Conservation (phyloP, 345 rosid species). For the Crucihimalaya himalaica region DNA sequence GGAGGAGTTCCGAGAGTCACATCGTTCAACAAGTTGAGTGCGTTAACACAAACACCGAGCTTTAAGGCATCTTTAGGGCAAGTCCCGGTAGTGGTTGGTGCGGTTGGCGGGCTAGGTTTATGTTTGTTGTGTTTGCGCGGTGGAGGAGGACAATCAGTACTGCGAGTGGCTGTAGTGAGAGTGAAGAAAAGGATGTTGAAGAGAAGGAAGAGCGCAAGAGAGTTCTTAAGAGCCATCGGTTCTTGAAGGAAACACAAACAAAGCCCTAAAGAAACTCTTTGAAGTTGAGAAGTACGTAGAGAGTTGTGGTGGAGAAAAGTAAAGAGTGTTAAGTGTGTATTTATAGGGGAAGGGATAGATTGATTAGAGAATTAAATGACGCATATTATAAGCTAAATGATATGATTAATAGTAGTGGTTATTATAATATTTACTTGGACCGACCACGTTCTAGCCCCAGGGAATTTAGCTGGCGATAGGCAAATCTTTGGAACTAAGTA, state of each 20-base stretch:
- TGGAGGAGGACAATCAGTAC: constrained; percentile 49
- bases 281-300: constrained; percentile 15
- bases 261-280: constrained; percentile 15
- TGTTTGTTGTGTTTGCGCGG: constrained; percentile 37
- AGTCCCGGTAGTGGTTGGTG: constrained; percentile 23
- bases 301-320: constrained; percentile 28
- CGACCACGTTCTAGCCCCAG: constrained; percentile 31
- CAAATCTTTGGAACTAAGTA: constrained; percentile 15
- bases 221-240: constrained; percentile 49
- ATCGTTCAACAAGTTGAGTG: constrained; percentile 42
- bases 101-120: constrained; percentile 34
- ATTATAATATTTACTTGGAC: constrained; percentile 17
- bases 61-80: constrained; percentile 52
- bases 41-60: constrained; percentile 47
- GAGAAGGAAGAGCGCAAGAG: constrained; percentile 54
- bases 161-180: constrained; percentile 49
- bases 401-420: constrained; percentile 21
- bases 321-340: constrained; percentile 18
- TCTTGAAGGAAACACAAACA: neutral
- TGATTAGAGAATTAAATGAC: neutral
- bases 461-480: constrained; percentile 37
- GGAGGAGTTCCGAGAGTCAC: constrained; percentile 49
- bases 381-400: neutral
- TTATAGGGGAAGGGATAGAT: constrained; percentile 26
- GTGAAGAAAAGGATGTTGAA: constrained; percentile 58